Conservation (phyloP, 768 basidiomycete genomes). For the Boletus eberwhitei region DNA sequence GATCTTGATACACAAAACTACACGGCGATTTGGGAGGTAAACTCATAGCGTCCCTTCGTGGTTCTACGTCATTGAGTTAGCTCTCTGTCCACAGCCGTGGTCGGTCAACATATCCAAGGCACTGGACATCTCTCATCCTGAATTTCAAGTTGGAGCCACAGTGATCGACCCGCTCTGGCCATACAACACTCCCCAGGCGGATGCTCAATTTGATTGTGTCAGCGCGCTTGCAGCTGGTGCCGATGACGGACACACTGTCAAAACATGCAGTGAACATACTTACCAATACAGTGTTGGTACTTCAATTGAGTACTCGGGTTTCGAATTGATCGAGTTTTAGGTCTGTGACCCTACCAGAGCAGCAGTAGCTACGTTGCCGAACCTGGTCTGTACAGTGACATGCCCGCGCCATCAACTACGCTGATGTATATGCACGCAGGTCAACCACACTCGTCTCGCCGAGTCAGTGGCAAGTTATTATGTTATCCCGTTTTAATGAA, state of each 20-base stretch:
- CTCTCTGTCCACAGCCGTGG: constrained; percentile 37
- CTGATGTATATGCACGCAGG: constrained; percentile 28
- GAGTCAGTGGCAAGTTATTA: constrained; percentile 30
- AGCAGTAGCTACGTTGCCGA: constrained; percentile 47
- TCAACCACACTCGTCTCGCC: constrained; percentile 51
- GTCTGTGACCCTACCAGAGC: constrained; percentile 29
- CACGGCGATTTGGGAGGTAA: constrained; percentile 43
- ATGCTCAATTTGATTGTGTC: constrained; percentile 40
- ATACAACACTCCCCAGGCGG: constrained; percentile 39
- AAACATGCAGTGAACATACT: constrained; percentile 50
- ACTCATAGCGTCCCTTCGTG: constrained; percentile 1
- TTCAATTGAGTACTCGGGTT: constrained; percentile 28
- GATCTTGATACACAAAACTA: constrained; percentile 43
- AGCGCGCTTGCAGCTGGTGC: constrained; percentile 48
- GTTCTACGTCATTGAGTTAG: neutral
- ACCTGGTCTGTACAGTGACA: constrained; percentile 35
- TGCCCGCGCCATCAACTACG: neutral
- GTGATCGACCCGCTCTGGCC: constrained; percentile 53
- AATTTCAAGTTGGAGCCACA: constrained; percentile 49
- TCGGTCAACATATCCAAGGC: constrained; percentile 45
- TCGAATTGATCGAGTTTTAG: constrained; percentile 31
- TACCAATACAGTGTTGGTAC: constrained; percentile 49
- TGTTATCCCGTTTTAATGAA: neutral
- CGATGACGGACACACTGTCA: constrained; percentile 39
- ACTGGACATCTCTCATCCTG: constrained; percentile 36